Percentiles rank a stretch among this genome's conserved stretches.
Evolutionary conservation across 371 early-diverging fungal species (phyloP).

Genomic region (Zancudomyces culisetae): DNA sequence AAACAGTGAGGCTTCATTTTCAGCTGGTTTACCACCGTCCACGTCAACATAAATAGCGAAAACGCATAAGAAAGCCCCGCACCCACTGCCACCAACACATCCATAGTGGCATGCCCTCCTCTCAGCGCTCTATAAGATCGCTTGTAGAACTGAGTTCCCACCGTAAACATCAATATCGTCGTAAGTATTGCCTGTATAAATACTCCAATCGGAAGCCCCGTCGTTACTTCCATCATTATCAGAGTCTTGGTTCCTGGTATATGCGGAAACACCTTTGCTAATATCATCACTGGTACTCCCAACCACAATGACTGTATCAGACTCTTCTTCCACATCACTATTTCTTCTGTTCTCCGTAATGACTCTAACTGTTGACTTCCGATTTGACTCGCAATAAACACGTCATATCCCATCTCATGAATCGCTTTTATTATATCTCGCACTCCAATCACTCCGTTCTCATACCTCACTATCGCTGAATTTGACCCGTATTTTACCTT

Average conservation of each 20-base stretch:
- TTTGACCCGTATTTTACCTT: conserved; percentile 59
- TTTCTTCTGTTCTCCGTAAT: conserved; percentile 66
- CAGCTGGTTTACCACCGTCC: conserved; percentile 23
- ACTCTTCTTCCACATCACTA: conserved; percentile 53
- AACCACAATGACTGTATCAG: conserved; percentile 41
- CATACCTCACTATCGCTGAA: conserved; percentile 44
- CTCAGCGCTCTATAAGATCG: conserved; percentile 54
- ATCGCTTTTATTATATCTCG: conserved; percentile 61
- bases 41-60: conserved; percentile 39
- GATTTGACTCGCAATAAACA: conserved; percentile 38
- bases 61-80: conserved; percentile 70
- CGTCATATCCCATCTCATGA: conserved; percentile 71
- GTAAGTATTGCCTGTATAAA: conserved; percentile 46
- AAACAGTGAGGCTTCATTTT: conserved; percentile 53
- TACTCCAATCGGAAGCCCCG: conserved; percentile 44
- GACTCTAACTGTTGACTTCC: conserved; percentile 74
- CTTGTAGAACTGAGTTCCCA: conserved; percentile 61
- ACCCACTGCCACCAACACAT: conserved; percentile 76
- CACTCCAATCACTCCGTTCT: conserved; percentile 38
- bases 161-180: conserved; percentile 76
- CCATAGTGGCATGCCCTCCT: conserved; percentile 84
- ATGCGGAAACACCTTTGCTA: conserved; percentile 69
- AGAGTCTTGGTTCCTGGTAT: conserved; percentile 12
- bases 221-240: conserved; percentile 20
- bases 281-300: conserved; percentile 61